Base-by-base conservation (phyloP, 2,329 filamentous ascomycete species). In the Calonectria hawksworthii region DNA sequence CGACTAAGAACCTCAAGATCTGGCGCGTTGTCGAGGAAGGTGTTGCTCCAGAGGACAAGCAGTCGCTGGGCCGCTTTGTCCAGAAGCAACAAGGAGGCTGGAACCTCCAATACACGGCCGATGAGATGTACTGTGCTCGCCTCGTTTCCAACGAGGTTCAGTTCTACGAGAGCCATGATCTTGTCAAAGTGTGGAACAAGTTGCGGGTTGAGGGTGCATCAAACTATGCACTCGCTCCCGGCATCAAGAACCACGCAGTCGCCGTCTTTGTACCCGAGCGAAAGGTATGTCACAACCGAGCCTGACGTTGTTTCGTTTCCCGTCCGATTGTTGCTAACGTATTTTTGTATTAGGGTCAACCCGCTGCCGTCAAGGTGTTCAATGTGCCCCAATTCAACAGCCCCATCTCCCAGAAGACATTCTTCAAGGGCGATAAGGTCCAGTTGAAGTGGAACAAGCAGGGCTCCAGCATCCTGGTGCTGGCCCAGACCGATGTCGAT, bases 341-440 rank as follows among this genome's bases (percentile, higher is more conserved):
- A 51, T 21, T 41, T 11, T 16, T 26, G 73, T 18, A 23, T 13
- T 79, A 98, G 95, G 96, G 97, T 67, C 94, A 96, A 91, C 97
- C 97, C 44, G 96, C 97, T 70, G 92, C 95, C 2, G 96, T 99
- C 85, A 98, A 98, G 87, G 94, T 99, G 75, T 99, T 94, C 88
- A 95, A 96, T 79, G 94, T 99, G 44, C 96, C 97, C 52, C 91
- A 97, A 80, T 99, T 99, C 87, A 91, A 87, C 77, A 89, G 88
- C 68, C 93, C 96, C 6, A 93, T 98, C 65, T 98, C 96, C 50
- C 96, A 99, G 85, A 99, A 99, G 93, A 98, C 94, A 1, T 99
- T 99, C 84, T 99, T 96, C 92, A 99, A 99, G 89, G 96, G 96
- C 77, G 97, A 99, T 89, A 99, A 99, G 89, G 96, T 99, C 63